Conservation (phyloP, 306 rosid species). For the Styphnolobium japonicum region DNA sequence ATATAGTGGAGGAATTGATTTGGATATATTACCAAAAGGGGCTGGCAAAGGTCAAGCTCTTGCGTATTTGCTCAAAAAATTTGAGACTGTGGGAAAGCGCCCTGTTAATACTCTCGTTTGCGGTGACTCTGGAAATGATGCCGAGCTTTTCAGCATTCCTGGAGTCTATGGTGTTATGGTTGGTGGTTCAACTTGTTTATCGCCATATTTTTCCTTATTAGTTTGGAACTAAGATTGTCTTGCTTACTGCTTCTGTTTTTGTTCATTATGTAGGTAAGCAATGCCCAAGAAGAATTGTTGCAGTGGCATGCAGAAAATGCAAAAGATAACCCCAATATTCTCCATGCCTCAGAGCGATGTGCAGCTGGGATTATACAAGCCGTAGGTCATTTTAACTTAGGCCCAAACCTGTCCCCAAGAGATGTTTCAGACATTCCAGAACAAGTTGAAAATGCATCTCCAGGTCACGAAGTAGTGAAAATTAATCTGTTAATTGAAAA, state of each 20-base stretch:
- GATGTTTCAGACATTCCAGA: constrained; percentile 53
- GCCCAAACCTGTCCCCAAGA: constrained; percentile 69
- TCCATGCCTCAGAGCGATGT: constrained; percentile 93
- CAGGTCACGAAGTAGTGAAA: constrained; percentile 59
- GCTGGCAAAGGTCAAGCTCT: constrained; percentile 99
- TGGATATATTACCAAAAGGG: constrained; percentile 87
- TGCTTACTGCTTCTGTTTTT: constrained; percentile 13
- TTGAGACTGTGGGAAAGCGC: constrained; percentile 62
- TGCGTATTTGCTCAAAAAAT: constrained; percentile 83
- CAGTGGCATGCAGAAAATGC: constrained; percentile 89
- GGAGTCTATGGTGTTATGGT: constrained; percentile 96
- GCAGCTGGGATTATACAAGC: constrained; percentile 97
- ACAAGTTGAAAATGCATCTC: constrained; percentile 34
- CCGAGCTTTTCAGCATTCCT: constrained; percentile 91
- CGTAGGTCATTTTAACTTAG: constrained; percentile 80
- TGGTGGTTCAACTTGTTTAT: constrained; percentile 40
- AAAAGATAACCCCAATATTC: constrained; percentile 69
- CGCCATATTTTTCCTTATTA: background rate
- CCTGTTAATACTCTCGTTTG: constrained; percentile 86
- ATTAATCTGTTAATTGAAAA: constrained; percentile 59
- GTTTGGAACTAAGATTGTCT: constrained; percentile 3
- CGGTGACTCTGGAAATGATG: constrained; percentile 98
- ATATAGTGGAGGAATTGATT: constrained; percentile 93
- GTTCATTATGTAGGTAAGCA: constrained; percentile 71
- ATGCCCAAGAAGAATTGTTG: constrained; percentile 95